These are phyloP conservation scores for Penicillium silybi DNA, from an alignment of 495 filamentous ascomycete genomes.

Conservation along the genomic window DNA sequence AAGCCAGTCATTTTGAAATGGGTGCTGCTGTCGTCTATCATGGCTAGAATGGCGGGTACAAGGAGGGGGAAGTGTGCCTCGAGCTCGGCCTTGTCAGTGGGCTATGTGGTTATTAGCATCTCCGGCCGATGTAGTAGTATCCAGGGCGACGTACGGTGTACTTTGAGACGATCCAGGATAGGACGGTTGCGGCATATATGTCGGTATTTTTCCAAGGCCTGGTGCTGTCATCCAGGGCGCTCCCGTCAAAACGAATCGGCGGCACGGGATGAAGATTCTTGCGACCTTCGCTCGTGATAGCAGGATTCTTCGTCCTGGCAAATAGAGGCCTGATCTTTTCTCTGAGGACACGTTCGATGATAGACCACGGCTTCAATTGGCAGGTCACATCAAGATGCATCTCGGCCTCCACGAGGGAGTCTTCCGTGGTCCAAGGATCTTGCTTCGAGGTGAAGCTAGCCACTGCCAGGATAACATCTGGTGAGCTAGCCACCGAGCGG, in stretches of 20 bases:
- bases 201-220: conserved; percentile 75
- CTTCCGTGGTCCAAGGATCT: conserved; percentile 54
- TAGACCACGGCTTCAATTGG: conserved; percentile 32
- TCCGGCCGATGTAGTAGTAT: background rate
- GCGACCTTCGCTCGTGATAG: conserved; percentile 59
- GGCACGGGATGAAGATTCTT: conserved; percentile 53
- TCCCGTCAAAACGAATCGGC: conserved; percentile 39
- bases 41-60: conserved; percentile 74
- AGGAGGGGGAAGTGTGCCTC: conserved; percentile 69
- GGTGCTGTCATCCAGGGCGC: conserved; percentile 40
- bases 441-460: conserved; percentile 45
- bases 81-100: conserved; percentile 26
- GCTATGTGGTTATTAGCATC: conserved; percentile 17
- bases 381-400: conserved; percentile 39
- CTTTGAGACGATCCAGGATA: conserved; percentile 60
- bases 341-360: conserved; percentile 54
- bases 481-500: conserved; percentile 10
- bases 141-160: conserved; percentile 30
- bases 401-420: conserved; percentile 23
- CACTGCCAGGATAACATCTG: conserved; percentile 30
- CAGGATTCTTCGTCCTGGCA: conserved; percentile 56
- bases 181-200: conserved; percentile 56
- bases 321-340: conserved; percentile 63
- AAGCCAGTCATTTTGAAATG: conserved; percentile 59
- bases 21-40: conserved; percentile 67